A percentile compares a stretch with the other conserved stretches of the same genome.
These are phyloP conservation scores for Schoenoplectus triqueter DNA, from an alignment of 202 grass and related monocot species.

Conservation along the genomic window DNA sequence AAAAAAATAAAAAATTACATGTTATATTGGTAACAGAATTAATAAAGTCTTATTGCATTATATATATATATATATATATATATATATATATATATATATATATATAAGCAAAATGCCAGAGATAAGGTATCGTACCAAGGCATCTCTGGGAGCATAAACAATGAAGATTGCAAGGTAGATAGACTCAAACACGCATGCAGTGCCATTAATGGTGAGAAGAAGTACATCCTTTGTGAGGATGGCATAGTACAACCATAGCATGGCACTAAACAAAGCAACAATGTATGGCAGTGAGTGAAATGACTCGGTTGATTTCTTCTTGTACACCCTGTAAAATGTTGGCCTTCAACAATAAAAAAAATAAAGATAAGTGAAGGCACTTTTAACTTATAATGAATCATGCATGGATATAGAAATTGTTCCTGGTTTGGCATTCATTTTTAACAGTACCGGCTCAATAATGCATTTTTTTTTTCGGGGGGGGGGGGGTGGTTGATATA, in stretches of 20 bases:
- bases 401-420: too few species aligned
- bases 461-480: too few species aligned
- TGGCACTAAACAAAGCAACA: slow-evolving; percentile 78
- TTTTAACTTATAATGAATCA: not conserved
- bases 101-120: not conserved
- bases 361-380: not conserved
- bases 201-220: slow-evolving; percentile 76
- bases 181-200: slow-evolving; percentile 54
- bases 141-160: slow-evolving; percentile 58
- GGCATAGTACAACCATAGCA: slow-evolving; percentile 89
- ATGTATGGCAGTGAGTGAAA: slow-evolving; percentile 81
- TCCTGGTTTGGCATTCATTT: too few species aligned
- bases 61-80: not conserved
- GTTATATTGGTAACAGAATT: not conserved
- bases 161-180: slow-evolving; percentile 71
- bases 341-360: slow-evolving; percentile 43
- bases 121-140: slow-evolving; percentile 38
- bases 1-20: not conserved
- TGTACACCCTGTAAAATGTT: slow-evolving; percentile 80
- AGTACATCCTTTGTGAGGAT: slow-evolving; percentile 59
- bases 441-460: too few species aligned
- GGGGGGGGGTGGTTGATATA: too few species aligned
- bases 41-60: not conserved
- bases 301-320: slow-evolving; percentile 86
- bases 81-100: not conserved